Percentiles rank a stretch among this genome's conserved stretches.
Evolutionary conservation across 441 rosid species (phyloP).

Genomic region (Pelargonium hybrid): DNA sequence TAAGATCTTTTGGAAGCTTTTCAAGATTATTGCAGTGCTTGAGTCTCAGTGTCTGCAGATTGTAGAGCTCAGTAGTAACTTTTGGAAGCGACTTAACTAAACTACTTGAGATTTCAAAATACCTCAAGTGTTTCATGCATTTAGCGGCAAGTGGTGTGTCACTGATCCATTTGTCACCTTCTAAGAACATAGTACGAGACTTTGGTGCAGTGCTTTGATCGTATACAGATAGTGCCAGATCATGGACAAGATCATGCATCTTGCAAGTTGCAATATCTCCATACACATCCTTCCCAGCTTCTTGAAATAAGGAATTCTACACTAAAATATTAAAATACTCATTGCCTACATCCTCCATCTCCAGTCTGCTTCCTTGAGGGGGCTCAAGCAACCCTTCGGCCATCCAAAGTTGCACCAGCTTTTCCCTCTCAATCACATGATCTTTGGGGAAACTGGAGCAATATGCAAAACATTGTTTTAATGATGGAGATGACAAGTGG

Average conservation of each 20-base stretch:
- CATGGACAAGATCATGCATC: constrained; percentile 15
- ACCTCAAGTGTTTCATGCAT: constrained; percentile 14
- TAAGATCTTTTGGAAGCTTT: not conserved
- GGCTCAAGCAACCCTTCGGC: constrained; percentile 12
- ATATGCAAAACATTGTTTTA: constrained; percentile 15
- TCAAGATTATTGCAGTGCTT: not conserved
- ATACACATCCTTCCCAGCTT: not conserved
- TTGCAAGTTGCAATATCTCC: not conserved
- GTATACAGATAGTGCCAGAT: constrained; percentile 5
- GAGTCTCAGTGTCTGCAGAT: not conserved
- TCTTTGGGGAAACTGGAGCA: constrained; percentile 16
- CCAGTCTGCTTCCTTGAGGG: not conserved
- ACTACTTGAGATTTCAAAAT: constrained; percentile 1
- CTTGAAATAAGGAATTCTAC: constrained; percentile 7
- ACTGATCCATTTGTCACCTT: no score
- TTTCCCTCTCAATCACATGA: not conserved
- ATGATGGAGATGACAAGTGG: not conserved
- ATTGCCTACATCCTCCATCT: constrained; percentile 7
- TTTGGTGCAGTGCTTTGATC: not conserved
- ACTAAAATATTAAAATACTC: not conserved
- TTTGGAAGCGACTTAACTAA: not conserved
- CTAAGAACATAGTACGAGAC: not conserved
- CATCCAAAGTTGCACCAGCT: constrained; percentile 13
- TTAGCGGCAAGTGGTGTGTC: not conserved
- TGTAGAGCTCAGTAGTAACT: not conserved